Base-by-base conservation (phyloP, 306 rosid species). In the Alnus rubra region DNA sequence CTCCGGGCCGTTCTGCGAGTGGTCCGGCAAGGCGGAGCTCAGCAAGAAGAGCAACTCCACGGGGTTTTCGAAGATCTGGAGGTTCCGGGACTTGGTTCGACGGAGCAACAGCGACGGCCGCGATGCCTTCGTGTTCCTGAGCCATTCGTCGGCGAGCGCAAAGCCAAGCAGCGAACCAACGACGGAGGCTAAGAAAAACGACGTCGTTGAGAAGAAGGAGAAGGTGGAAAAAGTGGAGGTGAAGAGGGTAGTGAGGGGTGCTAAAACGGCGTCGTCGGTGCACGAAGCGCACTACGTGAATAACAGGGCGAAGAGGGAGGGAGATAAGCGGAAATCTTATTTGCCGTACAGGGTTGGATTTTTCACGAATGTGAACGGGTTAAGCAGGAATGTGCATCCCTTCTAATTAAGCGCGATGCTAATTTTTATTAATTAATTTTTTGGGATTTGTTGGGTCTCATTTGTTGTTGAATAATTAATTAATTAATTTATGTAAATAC, bases 91-190 rank as follows among this genome's bases (percentile, higher is more conserved):
- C 10, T 53, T 78, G 79, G 91, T 87, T 65, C 78, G 78, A 0
- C 88, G 97, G 64, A 86, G 98, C 84, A 87, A 81, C 80, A 95
- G 98, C 56, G 98, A 95, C 48, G 98, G 98, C 1, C 88, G 91
- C 63, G 98, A 92, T 68, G 85, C 96, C 11, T 91, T 91, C 71
- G 89, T 92, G 58, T 95, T 95, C 69, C 37, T 92, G 51, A 84
- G 77, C 16, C 82, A 74, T 2, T 69, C 81, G 49, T 39, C 84
- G 18, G 76, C 65, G 39, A 42, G 10, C 51, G 78, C 74, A 48
- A 13, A 77, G 5, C 53, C 44, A 30, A 7, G 76, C 30, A 31
- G 2, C 19, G 58, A 51, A 48, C 7, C 51, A 0, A 37, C 49
- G 48, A 44, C 65, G 0, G 65, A 33, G 2, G 50, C 35, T 0